These are phyloP conservation scores for Cunninghamia lanceolata DNA, from an alignment of 75 land plant species.

Conservation along the genomic window DNA sequence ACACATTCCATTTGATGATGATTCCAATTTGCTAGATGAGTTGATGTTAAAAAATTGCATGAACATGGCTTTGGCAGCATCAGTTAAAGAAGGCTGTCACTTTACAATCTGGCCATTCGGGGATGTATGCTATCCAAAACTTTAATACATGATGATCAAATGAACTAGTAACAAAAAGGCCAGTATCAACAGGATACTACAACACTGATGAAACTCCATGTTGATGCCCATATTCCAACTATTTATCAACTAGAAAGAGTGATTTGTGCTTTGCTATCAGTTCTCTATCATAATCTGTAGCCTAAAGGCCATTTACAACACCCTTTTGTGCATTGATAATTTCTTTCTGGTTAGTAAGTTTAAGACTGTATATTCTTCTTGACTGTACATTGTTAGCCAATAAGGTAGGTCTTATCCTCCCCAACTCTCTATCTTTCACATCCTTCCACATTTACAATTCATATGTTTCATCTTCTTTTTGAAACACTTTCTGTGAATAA, in stretches of 20 bases:
- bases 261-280: constrained; percentile 58
- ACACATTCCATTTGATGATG: constrained; percentile 21
- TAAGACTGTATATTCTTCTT: constrained; percentile 34
- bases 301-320: constrained; percentile 76
- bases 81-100: constrained; percentile 54
- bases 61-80: constrained; percentile 65
- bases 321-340: constrained; percentile 63
- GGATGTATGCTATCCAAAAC: constrained; percentile 47
- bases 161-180: constrained; percentile 81
- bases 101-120: constrained; percentile 67
- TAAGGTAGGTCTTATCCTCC: constrained; percentile 40
- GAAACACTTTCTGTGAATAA: too few species aligned
- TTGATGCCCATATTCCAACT: constrained; percentile 56
- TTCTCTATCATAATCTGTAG: constrained; percentile 43
- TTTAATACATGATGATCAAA: constrained; percentile 80
- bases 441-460: constrained; percentile 60
- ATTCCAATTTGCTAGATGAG: constrained; percentile 33
- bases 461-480: not conserved
- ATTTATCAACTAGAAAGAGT: constrained; percentile 66
- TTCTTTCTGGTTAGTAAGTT: constrained; percentile 68
- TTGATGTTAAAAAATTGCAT: constrained; percentile 57
- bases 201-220: constrained; percentile 77
- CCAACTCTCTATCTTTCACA: constrained; percentile 58
- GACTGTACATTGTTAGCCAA: constrained; percentile 41
- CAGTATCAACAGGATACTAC: constrained; percentile 96